Conservation (phyloP, 352 stramenopile genomes). For the Pythium plurisporium region DNA sequence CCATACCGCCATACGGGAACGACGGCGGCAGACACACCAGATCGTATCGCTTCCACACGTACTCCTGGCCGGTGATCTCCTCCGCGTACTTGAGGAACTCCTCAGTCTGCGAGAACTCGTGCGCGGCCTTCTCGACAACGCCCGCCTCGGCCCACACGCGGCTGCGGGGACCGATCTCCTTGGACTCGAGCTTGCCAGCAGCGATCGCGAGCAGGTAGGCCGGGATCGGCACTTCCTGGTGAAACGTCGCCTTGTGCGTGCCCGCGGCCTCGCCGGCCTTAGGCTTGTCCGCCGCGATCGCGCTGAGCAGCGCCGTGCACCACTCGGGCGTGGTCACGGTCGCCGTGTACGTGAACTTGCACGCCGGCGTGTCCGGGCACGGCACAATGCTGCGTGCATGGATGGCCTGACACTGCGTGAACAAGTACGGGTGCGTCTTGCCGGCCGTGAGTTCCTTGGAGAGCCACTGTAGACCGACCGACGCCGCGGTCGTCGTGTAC, state of each 20-base stretch:
- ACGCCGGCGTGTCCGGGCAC: slow-evolving; percentile 92
- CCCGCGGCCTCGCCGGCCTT: slow-evolving; percentile 30
- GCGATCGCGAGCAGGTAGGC: slow-evolving; percentile 13
- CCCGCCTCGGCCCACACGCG: slow-evolving; percentile 28
- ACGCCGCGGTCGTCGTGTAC: slow-evolving; percentile 37
- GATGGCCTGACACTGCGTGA: slow-evolving; percentile 94
- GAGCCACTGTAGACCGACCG: slow-evolving; percentile 34
- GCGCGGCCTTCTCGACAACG: slow-evolving; percentile 89
- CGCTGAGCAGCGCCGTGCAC: slow-evolving; percentile 93
- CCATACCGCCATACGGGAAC: slow-evolving; percentile 97
- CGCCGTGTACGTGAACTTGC: slow-evolving; percentile 95
- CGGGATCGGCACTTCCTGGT: slow-evolving; percentile 70
- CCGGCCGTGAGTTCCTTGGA: slow-evolving; percentile 91
- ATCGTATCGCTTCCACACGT: slow-evolving; percentile 89
- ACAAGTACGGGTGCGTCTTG: slow-evolving; percentile 93
- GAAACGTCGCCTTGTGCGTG: slow-evolving; percentile 64
- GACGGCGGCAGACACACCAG: slow-evolving; percentile 92
- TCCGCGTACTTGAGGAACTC: slow-evolving; percentile 91
- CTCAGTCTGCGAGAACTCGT: slow-evolving; percentile 91
- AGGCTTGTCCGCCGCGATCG: slow-evolving; percentile 36
- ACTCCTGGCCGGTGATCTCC: slow-evolving; percentile 75
- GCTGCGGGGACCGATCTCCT: slow-evolving; percentile 82
- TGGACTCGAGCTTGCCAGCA: slow-evolving; percentile 84
- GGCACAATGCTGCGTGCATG: slow-evolving; percentile 93
- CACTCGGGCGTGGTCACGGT: slow-evolving; percentile 25